A percentile compares a stretch with the other conserved stretches of the same genome.
These are phyloP conservation scores for Aspergillus piperis DNA, from an alignment of 2,329 filamentous ascomycete genomes.

Conservation along the genomic window DNA sequence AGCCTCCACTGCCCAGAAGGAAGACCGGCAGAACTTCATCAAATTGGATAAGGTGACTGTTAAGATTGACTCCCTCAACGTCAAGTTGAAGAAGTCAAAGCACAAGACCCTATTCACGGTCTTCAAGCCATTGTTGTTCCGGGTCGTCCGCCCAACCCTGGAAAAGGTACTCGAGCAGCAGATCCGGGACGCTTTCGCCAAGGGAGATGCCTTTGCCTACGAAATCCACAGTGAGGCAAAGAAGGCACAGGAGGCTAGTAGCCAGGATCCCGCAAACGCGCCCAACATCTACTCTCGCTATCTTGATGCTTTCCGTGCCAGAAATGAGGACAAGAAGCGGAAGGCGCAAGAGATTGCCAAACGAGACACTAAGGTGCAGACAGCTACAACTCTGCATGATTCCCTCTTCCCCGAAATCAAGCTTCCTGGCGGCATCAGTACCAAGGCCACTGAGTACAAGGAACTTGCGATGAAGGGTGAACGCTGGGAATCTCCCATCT, in stretches of 20 bases:
- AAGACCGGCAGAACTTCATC: slow-evolving; percentile 81
- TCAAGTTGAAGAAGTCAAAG: slow-evolving; percentile 92
- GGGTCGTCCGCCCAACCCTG: slow-evolving; percentile 77
- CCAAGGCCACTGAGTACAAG: slow-evolving; percentile 92
- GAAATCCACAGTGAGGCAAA: slow-evolving; percentile 82
- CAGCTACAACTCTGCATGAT: slow-evolving; percentile 83
- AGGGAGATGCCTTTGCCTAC: slow-evolving; percentile 72
- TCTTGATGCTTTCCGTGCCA: slow-evolving; percentile 70
- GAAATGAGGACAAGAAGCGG: slow-evolving; percentile 73
- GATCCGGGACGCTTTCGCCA: slow-evolving; percentile 78
- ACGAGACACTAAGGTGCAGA: slow-evolving; percentile 72
- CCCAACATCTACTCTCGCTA: slow-evolving; percentile 89
- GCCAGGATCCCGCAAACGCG: slow-evolving; percentile 69
- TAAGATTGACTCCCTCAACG: slow-evolving; percentile 74
- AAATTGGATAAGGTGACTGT: slow-evolving; percentile 89
- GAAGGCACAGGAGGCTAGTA: slow-evolving; percentile 65
- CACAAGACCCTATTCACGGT: slow-evolving; percentile 88
- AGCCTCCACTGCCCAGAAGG: slow-evolving; percentile 75
- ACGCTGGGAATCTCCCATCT: slow-evolving; percentile 92
- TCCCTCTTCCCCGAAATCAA: slow-evolving; percentile 88
- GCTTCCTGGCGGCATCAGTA: slow-evolving; percentile 83
- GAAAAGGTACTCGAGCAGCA: slow-evolving; percentile 87
- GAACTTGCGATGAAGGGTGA: slow-evolving; percentile 85
- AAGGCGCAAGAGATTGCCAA: slow-evolving; percentile 65
- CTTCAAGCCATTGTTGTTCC: slow-evolving; percentile 84